Percentiles rank a stretch among this genome's conserved stretches.
These are phyloP conservation scores for Cryptococcus floricola DNA, from an alignment of 1,284 basidiomycete genomes.

Conservation along the genomic window DNA sequence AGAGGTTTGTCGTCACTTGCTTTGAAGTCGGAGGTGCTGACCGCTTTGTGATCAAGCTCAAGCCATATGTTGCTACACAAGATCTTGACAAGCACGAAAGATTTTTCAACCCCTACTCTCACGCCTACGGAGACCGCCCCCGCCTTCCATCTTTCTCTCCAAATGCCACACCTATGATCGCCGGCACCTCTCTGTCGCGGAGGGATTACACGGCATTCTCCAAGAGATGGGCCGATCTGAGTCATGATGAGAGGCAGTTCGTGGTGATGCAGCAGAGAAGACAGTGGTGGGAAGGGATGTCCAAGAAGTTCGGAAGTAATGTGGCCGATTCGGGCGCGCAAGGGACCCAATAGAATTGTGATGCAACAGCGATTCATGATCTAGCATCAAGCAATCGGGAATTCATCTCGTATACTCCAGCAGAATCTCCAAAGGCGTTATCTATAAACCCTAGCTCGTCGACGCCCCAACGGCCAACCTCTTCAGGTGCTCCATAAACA, in stretches of 20 bases:
- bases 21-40: neutral
- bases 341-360: neutral
- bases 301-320: constrained; percentile 7
- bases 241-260: constrained; percentile 29
- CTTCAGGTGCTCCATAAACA: constrained; percentile 94
- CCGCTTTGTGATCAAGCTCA: constrained; percentile 41
- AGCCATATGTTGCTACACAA: constrained; percentile 51
- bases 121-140: constrained; percentile 11
- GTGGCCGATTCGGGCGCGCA: neutral
- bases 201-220: constrained; percentile 21
- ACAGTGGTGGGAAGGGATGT: constrained; percentile 39
- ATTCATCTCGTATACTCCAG: neutral
- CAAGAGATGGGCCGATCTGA: constrained; percentile 31
- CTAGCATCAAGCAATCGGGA: too few relatives aligned
- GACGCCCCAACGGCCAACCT: constrained; percentile 57
- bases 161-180: constrained; percentile 7
- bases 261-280: constrained; percentile 38
- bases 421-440: neutral
- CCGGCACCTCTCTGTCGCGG: neutral
- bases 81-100: neutral
- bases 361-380: too few relatives aligned
- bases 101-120: constrained; percentile 10
- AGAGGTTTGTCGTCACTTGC: constrained; percentile 53
- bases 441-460: constrained; percentile 30
- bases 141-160: constrained; percentile 32